A percentile compares a stretch with the other conserved stretches of the same genome.
These are phyloP conservation scores for Pythium grandisporangium DNA, from an alignment of 352 stramenopile genomes.

Conservation along the genomic window DNA sequence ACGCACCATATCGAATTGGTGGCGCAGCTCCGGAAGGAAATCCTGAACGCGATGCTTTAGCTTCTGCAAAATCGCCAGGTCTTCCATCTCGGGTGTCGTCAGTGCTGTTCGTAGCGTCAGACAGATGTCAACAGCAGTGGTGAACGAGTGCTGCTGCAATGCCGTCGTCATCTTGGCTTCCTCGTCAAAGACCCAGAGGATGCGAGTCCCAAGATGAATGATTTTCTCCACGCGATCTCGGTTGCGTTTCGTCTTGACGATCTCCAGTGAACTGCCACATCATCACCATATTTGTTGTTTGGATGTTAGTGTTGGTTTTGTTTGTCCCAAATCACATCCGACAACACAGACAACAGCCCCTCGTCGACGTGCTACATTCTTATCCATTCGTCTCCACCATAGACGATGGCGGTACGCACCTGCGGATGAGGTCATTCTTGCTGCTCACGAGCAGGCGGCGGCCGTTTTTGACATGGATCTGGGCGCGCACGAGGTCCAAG, in stretches of 20 bases:
- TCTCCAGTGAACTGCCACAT: conserved; percentile 49
- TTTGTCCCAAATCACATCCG: conserved; percentile 2
- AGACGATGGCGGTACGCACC: conserved; percentile 13
- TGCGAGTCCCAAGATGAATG: conserved; percentile 29
- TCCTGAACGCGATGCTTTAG: conserved; percentile 54
- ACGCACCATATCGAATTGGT: conserved; percentile 65
- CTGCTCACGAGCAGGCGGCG: conserved; percentile 53
- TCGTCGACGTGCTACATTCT: not conserved
- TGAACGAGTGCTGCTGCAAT: conserved; percentile 53
- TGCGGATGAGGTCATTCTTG: conserved; percentile 68
- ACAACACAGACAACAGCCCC: too few relatives aligned
- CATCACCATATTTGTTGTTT: not conserved
- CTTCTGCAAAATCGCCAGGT: conserved; percentile 48
- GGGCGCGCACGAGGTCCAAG: conserved; percentile 68
- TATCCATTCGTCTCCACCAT: not conserved
- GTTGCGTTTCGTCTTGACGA: conserved; percentile 79
- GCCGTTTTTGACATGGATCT: conserved; percentile 86
- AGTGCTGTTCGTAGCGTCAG: conserved; percentile 44
- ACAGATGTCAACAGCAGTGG: conserved; percentile 69
- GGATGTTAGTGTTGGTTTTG: too few relatives aligned
- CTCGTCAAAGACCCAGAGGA: conserved; percentile 58
- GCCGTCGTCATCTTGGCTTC: conserved; percentile 70
- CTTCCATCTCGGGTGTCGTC: conserved; percentile 26
- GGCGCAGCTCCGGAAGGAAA: conserved; percentile 60
- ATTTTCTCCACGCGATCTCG: conserved; percentile 73